Conservation (phyloP, 441 rosid species). For the Brassica balearica region DNA sequence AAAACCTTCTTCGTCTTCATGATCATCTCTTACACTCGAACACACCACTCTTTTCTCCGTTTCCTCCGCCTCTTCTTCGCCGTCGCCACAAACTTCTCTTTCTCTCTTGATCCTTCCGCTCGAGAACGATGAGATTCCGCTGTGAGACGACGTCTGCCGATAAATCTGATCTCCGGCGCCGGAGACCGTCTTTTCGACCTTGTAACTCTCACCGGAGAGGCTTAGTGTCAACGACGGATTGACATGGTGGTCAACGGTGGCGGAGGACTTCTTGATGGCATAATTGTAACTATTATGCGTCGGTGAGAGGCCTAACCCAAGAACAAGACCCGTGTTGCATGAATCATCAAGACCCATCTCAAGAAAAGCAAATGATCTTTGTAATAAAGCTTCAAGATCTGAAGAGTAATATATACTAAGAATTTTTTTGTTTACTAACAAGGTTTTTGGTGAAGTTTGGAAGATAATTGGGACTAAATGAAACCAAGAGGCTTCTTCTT, state of each 20-base stretch:
- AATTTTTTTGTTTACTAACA: constrained; percentile 12
- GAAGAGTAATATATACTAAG: constrained; percentile 5
- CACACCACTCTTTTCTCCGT: constrained; percentile 46
- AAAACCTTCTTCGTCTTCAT: constrained; percentile 65
- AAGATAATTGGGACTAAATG: constrained; percentile 42
- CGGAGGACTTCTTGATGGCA: constrained; percentile 40
- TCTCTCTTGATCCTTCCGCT: constrained; percentile 81
- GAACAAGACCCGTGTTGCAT: constrained; percentile 74
- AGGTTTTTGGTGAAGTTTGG: constrained; percentile 33
- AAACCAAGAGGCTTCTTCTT: constrained; percentile 48
- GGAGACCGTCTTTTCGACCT: constrained; percentile 11
- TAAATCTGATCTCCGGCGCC: constrained; percentile 45
- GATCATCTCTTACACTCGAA: constrained; percentile 59
- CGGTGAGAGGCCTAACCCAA: constrained; percentile 67
- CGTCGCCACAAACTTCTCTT: constrained; percentile 74
- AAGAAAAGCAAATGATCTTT: constrained; percentile 27
- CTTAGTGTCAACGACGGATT: constrained; percentile 74
- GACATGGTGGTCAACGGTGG: constrained; percentile 43
- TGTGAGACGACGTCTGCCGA: constrained; percentile 63
- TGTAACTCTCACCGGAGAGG: constrained; percentile 55
- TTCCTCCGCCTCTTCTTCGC: constrained; percentile 63
- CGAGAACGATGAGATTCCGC: constrained; percentile 86
- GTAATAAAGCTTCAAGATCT: constrained; percentile 1
- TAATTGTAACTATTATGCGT: constrained; percentile 35
- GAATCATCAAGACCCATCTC: constrained; percentile 67